These are phyloP conservation scores for Skeletonema costatum DNA, from an alignment of 108 stramenopile genomes.

Conservation along the genomic window DNA sequence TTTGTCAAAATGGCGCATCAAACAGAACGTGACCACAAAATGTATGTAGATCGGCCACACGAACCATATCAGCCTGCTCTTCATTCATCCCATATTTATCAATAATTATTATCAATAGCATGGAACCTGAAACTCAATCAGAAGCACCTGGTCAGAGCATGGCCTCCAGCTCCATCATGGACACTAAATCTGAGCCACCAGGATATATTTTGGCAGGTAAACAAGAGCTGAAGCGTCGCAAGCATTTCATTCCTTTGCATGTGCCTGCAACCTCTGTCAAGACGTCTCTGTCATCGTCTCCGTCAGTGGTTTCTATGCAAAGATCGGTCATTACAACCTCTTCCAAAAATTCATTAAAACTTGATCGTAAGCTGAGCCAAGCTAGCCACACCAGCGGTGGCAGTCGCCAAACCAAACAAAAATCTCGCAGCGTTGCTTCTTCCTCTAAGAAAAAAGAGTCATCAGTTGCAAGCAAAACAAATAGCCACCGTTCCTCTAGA, in stretches of 20 bases:
- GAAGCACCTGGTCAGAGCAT: neutral
- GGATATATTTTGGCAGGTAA: neutral
- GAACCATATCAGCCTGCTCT: neutral
- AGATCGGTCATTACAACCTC: neutral
- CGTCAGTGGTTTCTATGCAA: neutral
- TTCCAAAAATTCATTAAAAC: neutral
- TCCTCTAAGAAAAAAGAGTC: no score
- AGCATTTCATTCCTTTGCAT: neutral
- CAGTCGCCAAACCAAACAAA: neutral
- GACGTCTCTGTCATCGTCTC: neutral
- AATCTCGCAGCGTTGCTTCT: neutral
- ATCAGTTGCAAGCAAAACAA: neutral
- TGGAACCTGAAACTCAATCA: slow-evolving; percentile 1
- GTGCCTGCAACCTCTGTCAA: neutral
- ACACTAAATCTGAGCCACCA: neutral
- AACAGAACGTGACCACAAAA: no score
- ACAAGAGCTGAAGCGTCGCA: neutral
- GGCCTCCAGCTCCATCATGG: neutral
- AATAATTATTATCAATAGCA: neutral
- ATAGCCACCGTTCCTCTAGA: neutral
- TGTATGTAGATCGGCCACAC: neutral
- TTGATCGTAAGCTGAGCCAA: neutral
- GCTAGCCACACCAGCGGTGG: neutral
- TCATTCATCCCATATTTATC: neutral
- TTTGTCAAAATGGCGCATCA: no score